A percentile compares a stretch with the other conserved stretches of the same genome.
Conservation (phyloP, 2,329 filamentous ascomycete genomes). For the Colletotrichum nymphaeae region DNA sequence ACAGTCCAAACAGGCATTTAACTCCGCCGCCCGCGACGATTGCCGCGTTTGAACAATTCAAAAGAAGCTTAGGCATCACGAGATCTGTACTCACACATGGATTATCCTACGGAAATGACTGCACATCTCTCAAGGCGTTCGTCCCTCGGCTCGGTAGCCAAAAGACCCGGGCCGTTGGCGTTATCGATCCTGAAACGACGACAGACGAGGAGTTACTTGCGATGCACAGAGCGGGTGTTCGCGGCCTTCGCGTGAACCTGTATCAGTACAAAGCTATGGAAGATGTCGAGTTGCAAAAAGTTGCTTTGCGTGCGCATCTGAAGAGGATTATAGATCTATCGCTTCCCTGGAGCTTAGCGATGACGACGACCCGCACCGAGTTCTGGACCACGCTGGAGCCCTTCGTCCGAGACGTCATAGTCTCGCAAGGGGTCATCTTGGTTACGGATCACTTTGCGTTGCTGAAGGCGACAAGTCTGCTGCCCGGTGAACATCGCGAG, state of each 20-base stretch:
- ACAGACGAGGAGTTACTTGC: slow-evolving; percentile 38
- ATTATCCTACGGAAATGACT: slow-evolving; percentile 50
- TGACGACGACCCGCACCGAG: slow-evolving; percentile 45
- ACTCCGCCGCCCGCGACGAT: slow-evolving; percentile 25
- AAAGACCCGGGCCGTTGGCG: slow-evolving; percentile 43
- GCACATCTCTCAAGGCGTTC: slow-evolving; percentile 46
- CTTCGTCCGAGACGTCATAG: slow-evolving; percentile 39
- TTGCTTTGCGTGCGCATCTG: slow-evolving; percentile 43
- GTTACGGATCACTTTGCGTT: slow-evolving; percentile 52
- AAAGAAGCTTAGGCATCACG: slow-evolving; percentile 40
- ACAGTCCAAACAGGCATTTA: slow-evolving; percentile 19
- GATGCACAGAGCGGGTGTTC: slow-evolving; percentile 44
- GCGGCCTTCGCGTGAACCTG: slow-evolving; percentile 49
- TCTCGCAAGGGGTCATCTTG: slow-evolving; percentile 38
- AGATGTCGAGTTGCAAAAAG: slow-evolving; percentile 47
- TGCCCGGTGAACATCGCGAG: slow-evolving; percentile 37
- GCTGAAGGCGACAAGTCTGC: slow-evolving; percentile 48
- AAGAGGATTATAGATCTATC: slow-evolving; percentile 37
- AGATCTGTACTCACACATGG: slow-evolving; percentile 50
- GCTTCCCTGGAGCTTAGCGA: slow-evolving; percentile 44
- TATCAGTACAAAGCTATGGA: slow-evolving; percentile 50
- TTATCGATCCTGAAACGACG: slow-evolving; percentile 43
- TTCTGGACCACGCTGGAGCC: slow-evolving; percentile 42
- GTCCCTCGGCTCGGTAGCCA: slow-evolving; percentile 40
- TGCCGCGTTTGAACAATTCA: slow-evolving; percentile 34